Evolutionary conservation across 2,329 filamentous ascomycete genomes (phyloP).

Genomic region (Pleomassaria siparia): DNA sequence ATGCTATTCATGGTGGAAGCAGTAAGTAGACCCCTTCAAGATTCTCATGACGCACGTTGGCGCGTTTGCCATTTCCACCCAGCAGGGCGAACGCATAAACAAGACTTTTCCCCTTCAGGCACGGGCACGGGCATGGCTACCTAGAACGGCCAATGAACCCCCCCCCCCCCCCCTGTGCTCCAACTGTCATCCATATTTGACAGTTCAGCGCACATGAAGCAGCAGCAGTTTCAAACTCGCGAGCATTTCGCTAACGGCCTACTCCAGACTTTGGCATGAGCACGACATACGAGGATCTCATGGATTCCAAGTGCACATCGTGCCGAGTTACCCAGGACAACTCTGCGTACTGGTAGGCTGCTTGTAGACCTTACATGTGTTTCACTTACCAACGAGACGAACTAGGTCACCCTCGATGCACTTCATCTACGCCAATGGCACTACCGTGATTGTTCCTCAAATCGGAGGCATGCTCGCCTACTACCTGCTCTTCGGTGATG

Average conservation of each 20-base stretch:
- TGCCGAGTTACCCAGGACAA: constrained; percentile 53
- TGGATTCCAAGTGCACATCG: constrained; percentile 68
- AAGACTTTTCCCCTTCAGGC: constrained; percentile 7
- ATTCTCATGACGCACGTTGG: constrained; percentile 40
- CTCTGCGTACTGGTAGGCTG: constrained; percentile 46
- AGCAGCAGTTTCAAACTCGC: constrained; percentile 17
- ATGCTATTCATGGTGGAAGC: constrained; percentile 39
- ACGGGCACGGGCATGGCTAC: constrained; percentile 4
- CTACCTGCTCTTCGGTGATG: constrained; percentile 75
- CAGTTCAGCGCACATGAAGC: constrained; percentile 17
- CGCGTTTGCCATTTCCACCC: constrained; percentile 62
- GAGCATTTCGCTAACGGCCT: constrained; percentile 23
- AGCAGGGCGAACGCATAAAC: constrained; percentile 68
- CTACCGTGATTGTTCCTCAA: constrained; percentile 66
- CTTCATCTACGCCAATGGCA: constrained; percentile 65
- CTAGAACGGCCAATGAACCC: constrained; percentile 3
- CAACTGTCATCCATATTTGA: constrained; percentile 8
- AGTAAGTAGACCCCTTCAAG: constrained; percentile 60
- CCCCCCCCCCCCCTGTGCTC: too few relatives aligned
- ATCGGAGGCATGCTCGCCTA: constrained; percentile 60
- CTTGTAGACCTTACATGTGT: neutral
- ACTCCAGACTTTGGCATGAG: constrained; percentile 57
- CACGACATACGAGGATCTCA: constrained; percentile 63
- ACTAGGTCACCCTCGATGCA: constrained; percentile 61
- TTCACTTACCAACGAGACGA: neutral